phyloP scores from a whole-genome alignment of 2,329 filamentous ascomycete genomes.

The Trichoderma guizhouense region DNA sequence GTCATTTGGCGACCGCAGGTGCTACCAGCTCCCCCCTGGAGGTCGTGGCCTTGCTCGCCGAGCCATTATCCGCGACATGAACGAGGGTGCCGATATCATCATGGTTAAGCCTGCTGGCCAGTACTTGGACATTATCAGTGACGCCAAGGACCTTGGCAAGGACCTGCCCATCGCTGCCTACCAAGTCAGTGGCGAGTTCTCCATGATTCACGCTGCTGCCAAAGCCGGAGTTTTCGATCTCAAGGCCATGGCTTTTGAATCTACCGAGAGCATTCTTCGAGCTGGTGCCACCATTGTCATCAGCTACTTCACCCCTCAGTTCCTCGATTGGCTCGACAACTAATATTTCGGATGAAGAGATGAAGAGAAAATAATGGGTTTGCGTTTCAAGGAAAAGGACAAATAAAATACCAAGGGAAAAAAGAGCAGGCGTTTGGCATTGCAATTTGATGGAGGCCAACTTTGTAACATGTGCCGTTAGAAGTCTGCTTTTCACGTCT shows the following conservation, averaged over 20 bases:
- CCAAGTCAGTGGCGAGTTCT: constrained; percentile 94
- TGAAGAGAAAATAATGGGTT: neutral
- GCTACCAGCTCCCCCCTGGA: constrained; percentile 93
- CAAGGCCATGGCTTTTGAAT: constrained; percentile 91
- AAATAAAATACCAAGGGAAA: neutral
- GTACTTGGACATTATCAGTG: constrained; percentile 95
- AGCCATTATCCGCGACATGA: constrained; percentile 85
- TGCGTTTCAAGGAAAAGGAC: neutral
- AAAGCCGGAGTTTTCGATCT: constrained; percentile 96
- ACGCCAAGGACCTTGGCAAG: constrained; percentile 89
- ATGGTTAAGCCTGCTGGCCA: constrained; percentile 98
- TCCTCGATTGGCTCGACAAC: constrained; percentile 63
- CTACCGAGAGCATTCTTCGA: constrained; percentile 86
- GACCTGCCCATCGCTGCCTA: constrained; percentile 94
- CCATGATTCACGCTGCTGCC: constrained; percentile 94
- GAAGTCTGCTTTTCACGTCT: neutral
- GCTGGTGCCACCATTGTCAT: constrained; percentile 92
- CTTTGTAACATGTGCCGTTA: neutral
- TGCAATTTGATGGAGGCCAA: neutral
- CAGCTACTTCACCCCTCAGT: constrained; percentile 88
- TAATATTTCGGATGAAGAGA: constrained; percentile 28
- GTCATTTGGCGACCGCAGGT: constrained; percentile 89
- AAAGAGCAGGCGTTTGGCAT: constrained; percentile 5
- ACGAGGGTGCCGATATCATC: constrained; percentile 93
- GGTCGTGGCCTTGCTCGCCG: constrained; percentile 87